A percentile compares a stretch with the other conserved stretches of the same genome.
Conservation (phyloP, 352 stramenopile genomes). For the Phytophthora syringae region DNA sequence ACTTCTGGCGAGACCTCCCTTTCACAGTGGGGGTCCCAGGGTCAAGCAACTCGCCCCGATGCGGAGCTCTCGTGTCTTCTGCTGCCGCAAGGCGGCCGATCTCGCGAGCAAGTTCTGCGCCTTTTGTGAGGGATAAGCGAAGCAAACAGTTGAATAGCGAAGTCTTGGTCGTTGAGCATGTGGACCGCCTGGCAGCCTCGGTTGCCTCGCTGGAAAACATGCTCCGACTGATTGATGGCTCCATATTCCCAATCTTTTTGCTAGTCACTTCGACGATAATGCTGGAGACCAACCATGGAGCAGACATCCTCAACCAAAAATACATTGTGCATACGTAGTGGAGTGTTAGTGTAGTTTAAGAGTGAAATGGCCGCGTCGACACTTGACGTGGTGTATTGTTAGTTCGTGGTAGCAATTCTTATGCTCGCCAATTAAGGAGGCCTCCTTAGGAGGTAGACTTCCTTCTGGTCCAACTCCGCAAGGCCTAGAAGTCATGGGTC, state of each 20-base stretch:
- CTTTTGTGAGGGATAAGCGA: constrained; percentile 90
- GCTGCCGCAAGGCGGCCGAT: constrained; percentile 23
- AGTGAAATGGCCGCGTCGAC: too few species aligned
- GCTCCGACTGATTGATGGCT: constrained; percentile 90
- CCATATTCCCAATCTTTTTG: constrained; percentile 94
- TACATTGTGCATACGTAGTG: too few species aligned
- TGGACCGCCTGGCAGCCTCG: constrained; percentile 60
- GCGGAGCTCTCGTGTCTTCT: constrained; percentile 25
- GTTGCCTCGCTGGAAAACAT: constrained; percentile 67
- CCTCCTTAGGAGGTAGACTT: too few species aligned
- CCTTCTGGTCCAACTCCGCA: too few species aligned
- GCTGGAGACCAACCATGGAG: constrained; percentile 92
- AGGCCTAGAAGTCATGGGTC: constrained; percentile 22
- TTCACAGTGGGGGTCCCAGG: constrained; percentile 89
- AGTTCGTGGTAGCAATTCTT: not conserved
- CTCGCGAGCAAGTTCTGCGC: constrained; percentile 16
- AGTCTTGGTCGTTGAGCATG: constrained; percentile 89
- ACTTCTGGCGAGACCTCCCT: constrained; percentile 79
- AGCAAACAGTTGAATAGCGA: constrained; percentile 91
- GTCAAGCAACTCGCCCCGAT: constrained; percentile 86
- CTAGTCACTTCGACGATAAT: constrained; percentile 89
- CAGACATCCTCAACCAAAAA: constrained; percentile 57
- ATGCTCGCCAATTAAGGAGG: too few species aligned
- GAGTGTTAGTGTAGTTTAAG: too few species aligned
- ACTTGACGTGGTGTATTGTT: too few species aligned